Evolutionary conservation across 2,329 filamentous ascomycete genomes (phyloP).

Genomic region (Penicillium sp.): DNA sequence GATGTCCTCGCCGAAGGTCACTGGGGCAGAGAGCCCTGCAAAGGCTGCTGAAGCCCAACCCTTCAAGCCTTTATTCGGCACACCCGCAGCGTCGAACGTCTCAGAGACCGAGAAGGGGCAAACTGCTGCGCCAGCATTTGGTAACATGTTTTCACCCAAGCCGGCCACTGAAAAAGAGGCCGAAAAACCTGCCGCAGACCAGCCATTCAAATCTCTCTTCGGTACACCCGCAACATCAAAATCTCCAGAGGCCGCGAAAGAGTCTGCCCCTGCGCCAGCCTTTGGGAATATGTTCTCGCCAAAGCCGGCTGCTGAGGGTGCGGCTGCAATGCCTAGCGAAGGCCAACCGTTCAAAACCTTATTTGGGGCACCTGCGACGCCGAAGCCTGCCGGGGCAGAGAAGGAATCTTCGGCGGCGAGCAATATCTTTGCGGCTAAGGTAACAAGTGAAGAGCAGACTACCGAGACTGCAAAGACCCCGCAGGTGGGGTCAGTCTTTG

Average conservation of each 20-base stretch:
- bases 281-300: slow-evolving; percentile 9
- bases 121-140: background rate
- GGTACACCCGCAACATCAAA: slow-evolving; percentile 4
- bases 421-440: slow-evolving; percentile 11
- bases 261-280: background rate
- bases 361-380: slow-evolving; percentile 1
- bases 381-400: background rate
- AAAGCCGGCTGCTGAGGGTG: slow-evolving; percentile 2
- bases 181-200: background rate
- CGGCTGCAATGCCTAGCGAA: background rate
- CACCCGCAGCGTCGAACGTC: background rate
- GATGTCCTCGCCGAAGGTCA: slow-evolving; percentile 3
- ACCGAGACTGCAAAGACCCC: slow-evolving; percentile 14
- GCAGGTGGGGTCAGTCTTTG: slow-evolving; percentile 29
- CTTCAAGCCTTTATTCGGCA: slow-evolving; percentile 6
- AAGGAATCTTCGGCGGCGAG: slow-evolving; percentile 1
- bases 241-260: background rate
- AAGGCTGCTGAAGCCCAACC: background rate
- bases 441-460: slow-evolving; percentile 1
- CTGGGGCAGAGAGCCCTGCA: slow-evolving; percentile 1
- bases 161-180: background rate
- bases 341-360: background rate
- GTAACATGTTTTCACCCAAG: slow-evolving; percentile 6
- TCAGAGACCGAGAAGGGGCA: background rate
- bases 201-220: slow-evolving; percentile 6